Evolutionary conservation across 441 rosid genomes (phyloP).

Genomic region (Theobroma grandiflorum): DNA sequence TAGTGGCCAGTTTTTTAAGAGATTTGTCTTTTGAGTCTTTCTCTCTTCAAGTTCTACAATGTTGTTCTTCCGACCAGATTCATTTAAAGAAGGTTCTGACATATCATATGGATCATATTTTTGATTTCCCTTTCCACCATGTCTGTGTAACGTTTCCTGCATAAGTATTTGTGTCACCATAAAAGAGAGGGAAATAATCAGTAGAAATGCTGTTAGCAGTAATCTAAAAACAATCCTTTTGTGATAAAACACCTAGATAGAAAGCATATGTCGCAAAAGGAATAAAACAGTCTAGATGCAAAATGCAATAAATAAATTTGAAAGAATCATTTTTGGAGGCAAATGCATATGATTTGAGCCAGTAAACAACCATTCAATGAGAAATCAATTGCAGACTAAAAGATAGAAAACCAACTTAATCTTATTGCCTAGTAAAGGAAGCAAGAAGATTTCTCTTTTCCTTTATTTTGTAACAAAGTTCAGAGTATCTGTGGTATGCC

Average conservation of each 20-base stretch:
- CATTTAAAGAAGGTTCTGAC: conserved; percentile 38
- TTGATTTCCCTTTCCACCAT: conserved; percentile 33
- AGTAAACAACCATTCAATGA: not conserved
- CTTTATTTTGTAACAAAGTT: no score
- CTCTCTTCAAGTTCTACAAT: conserved; percentile 33
- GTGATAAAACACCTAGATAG: not conserved
- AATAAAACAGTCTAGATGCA: not conserved
- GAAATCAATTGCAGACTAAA: not conserved
- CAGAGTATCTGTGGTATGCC: not conserved
- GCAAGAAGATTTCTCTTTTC: no score
- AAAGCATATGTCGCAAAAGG: not conserved
- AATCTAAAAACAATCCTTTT: not conserved
- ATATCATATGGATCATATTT: conserved; percentile 19
- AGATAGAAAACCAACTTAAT: no score
- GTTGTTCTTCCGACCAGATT: conserved; percentile 33
- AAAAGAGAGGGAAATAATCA: not conserved
- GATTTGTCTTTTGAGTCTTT: conserved; percentile 42
- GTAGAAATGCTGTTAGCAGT: not conserved
- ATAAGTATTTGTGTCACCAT: conserved; percentile 5
- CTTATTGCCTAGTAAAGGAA: no score
- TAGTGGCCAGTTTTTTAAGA: conserved; percentile 62
- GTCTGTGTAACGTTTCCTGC: conserved; percentile 73
- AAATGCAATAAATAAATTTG: not conserved
- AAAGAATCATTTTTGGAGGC: not conserved
- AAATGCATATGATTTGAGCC: not conserved